phyloP scores from a whole-genome alignment of 1,284 basidiomycete genomes.

The Trametes sp. region DNA sequence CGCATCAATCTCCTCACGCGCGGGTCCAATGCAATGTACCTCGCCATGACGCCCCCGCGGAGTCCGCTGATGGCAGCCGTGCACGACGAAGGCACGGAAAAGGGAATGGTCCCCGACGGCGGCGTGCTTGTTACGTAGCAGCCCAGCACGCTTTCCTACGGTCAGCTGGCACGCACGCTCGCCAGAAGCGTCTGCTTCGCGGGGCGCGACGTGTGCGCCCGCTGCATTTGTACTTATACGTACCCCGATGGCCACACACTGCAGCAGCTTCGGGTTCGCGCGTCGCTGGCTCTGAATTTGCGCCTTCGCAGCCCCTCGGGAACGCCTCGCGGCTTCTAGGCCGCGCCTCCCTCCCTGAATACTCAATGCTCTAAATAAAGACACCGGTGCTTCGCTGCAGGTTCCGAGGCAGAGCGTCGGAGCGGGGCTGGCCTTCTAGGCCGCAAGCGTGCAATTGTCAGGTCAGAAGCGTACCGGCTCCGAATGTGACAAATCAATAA shows the following conservation, averaged over 20 bases:
- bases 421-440: background rate
- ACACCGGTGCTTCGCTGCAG: background rate
- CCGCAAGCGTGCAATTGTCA: background rate
- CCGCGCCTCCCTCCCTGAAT: background rate
- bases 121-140: conserved; percentile 23
- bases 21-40: conserved; percentile 40
- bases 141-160: conserved; percentile 2
- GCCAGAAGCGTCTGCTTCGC: background rate
- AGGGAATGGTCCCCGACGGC: conserved; percentile 18
- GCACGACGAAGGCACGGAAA: conserved; percentile 25
- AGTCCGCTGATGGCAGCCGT: conserved; percentile 21
- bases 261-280: background rate
- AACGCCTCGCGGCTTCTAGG: background rate
- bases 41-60: conserved; percentile 35
- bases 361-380: background rate
- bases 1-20: conserved; percentile 44
- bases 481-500: conserved; percentile 1
- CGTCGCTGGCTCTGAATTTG: conserved; percentile 7
- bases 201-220: background rate
- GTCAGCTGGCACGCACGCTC: background rate
- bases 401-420: background rate
- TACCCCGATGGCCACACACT: background rate
- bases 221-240: conserved; percentile 15
- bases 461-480: background rate
- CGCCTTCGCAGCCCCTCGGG: background rate